phyloP scores from a whole-genome alignment of 73 alveolate genomes.

The Paramecium primaurelia region DNA sequence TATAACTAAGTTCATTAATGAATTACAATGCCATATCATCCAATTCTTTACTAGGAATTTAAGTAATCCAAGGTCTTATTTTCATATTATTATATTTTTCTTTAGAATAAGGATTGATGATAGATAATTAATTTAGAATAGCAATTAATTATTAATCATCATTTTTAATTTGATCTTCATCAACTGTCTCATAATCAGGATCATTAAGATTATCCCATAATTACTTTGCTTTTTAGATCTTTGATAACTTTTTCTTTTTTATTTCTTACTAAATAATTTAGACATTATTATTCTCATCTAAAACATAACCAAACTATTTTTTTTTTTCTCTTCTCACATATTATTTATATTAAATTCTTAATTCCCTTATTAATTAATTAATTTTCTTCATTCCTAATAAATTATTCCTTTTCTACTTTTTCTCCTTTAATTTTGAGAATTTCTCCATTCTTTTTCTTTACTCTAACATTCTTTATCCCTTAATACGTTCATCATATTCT shows the following conservation, averaged over 20 bases:
- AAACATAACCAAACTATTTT: background rate
- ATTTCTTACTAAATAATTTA: background rate
- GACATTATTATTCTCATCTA: background rate
- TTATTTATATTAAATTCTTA: background rate
- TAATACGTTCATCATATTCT: background rate
- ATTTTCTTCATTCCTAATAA: constrained; percentile 1
- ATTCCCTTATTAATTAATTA: background rate
- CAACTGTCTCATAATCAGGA: constrained; percentile 31
- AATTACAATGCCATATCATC: constrained; percentile 22
- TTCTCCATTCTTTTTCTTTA: background rate
- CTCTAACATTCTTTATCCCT: background rate
- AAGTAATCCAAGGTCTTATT: constrained; percentile 48
- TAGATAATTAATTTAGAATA: background rate
- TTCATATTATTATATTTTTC: background rate
- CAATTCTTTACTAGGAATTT: constrained; percentile 49
- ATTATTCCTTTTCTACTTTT: background rate
- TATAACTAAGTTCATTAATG: constrained; percentile 21
- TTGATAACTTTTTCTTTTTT: constrained; percentile 9
- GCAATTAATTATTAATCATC: background rate
- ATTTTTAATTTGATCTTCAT: background rate
- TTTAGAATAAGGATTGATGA: background rate
- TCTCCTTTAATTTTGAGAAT: background rate
- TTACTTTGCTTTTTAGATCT: background rate
- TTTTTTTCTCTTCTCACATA: background rate
- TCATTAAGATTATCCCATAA: background rate